Conservation (phyloP, 2,329 filamentous ascomycete genomes). For the Botryotinia calthae region DNA sequence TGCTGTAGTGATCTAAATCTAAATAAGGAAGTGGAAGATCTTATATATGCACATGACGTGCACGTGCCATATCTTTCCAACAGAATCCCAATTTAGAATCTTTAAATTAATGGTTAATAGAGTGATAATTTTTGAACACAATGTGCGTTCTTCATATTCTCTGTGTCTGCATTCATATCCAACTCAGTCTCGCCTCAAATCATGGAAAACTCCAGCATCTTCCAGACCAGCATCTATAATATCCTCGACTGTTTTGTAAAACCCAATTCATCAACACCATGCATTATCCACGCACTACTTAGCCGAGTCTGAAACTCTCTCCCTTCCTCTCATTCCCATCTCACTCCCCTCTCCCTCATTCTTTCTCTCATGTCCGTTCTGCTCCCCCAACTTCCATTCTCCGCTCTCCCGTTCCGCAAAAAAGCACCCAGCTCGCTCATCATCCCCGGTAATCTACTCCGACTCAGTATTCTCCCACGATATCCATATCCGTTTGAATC, state of each 20-base stretch:
- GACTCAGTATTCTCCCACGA: background rate
- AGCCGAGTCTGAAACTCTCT: background rate
- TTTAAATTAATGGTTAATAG: background rate
- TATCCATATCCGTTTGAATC: conserved; percentile 18
- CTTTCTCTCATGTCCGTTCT: background rate
- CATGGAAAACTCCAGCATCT: background rate
- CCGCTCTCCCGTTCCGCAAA: background rate
- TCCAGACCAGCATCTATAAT: background rate
- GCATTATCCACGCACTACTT: background rate
- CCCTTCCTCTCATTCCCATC: background rate
- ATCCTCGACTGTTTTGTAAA: background rate
- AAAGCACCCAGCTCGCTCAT: conserved; percentile 22
- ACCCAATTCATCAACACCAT: background rate
- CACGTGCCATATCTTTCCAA: too few species aligned
- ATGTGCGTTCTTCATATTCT: background rate
- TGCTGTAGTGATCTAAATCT: too few species aligned
- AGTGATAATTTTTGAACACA: background rate
- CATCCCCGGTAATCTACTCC: conserved; percentile 28
- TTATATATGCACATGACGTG: too few species aligned
- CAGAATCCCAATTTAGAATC: background rate
- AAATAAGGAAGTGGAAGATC: too few species aligned
- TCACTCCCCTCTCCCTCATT: background rate
- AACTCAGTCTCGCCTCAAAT: too few species aligned
- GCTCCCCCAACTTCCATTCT: background rate
- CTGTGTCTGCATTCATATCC: background rate